Base-by-base conservation (phyloP, 2,329 filamentous ascomycete genomes). In the Phialocephala sp. region DNA sequence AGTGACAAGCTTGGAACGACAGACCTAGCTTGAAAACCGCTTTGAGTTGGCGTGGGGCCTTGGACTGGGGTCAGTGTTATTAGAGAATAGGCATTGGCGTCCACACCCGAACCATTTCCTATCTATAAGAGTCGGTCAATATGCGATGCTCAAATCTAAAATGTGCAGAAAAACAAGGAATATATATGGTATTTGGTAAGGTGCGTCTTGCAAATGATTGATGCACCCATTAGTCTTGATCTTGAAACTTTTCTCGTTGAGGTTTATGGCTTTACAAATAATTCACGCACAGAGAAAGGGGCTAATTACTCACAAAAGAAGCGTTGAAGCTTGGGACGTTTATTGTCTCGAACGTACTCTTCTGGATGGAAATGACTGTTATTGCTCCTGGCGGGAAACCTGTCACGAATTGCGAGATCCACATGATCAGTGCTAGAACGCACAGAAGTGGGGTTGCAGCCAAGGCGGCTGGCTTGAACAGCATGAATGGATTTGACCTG, bases 381-480 rank as follows among this genome's bases (percentile, higher is more conserved):
- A 74, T 70, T 0, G 70, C 72, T 47, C 72, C 71, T 20, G 72
- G 67, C 15, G 72, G 70, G 22, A 73, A 72, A 36, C 62, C 66
- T 5, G 62, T 67, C 3, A 59, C 68, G 54, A 73, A 20, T 22
- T 69, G 63, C 1, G 65, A 66, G 2, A 54, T 50, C 54, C 56
- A 69, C 45, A 73, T 68, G 9, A 72, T 43, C 27, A 67, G 15
- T 36, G 67, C 68, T n/a, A 71, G 43, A 4, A 41, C n/a, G 58
- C 63, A 71, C 2, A 73, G 50, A 5, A 59, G 32, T 18, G 71
- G 72, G 18, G 68, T 54, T 3, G 72, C 65, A 50, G 56, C 41
- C 18, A 73, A 18, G 32, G 62, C 65, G 11, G 66, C 59, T 6
- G 35, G 11, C 35, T 41, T 66, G 5, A 67, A 60, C 0, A 72